These are phyloP conservation scores for Patellifolia procumbens DNA, from an alignment of 179 eudicot genomes.

Conservation along the genomic window DNA sequence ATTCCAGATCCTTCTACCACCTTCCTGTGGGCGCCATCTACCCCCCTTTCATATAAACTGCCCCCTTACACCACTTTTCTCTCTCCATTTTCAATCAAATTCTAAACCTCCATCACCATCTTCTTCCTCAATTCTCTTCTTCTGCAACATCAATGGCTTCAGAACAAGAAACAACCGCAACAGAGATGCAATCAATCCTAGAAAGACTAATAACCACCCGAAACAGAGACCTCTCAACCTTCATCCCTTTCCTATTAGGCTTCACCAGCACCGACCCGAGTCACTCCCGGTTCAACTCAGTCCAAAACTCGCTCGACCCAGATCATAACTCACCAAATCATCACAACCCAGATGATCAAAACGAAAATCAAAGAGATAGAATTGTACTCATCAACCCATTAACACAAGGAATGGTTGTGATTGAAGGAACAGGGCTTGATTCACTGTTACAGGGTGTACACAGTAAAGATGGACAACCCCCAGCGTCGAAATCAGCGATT, in stretches of 20 bases:
- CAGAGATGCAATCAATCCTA: conserved; percentile 33
- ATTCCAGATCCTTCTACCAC: conserved; percentile 47
- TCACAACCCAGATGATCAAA: conserved; percentile 20
- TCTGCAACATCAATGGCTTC: conserved; percentile 29
- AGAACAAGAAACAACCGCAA: conserved; percentile 25
- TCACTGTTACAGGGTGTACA: conserved; percentile 31
- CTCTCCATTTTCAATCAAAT: not conserved
- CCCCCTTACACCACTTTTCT: not conserved
- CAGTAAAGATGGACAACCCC: conserved; percentile 47
- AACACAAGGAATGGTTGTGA: conserved; percentile 48
- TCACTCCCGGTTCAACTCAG: conserved; percentile 10
- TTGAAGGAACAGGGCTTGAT: conserved; percentile 36
- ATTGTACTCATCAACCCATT: conserved; percentile 45
- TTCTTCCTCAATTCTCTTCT: conserved; percentile 2
- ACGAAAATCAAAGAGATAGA: conserved; percentile 20
- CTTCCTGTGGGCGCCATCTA: conserved; percentile 19
- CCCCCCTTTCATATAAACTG: conserved; percentile 16
- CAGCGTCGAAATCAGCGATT: conserved; percentile 57
- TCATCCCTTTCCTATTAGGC: conserved; percentile 44
- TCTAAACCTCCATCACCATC: not conserved
- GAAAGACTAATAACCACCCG: conserved; percentile 39
- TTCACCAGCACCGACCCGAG: conserved; percentile 12
- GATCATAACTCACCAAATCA: conserved; percentile 22
- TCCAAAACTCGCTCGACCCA: conserved; percentile 1
- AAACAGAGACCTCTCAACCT: conserved; percentile 47